phyloP scores from a whole-genome alignment of 2,329 filamentous ascomycete genomes.

The Verticillium nubilum region DNA sequence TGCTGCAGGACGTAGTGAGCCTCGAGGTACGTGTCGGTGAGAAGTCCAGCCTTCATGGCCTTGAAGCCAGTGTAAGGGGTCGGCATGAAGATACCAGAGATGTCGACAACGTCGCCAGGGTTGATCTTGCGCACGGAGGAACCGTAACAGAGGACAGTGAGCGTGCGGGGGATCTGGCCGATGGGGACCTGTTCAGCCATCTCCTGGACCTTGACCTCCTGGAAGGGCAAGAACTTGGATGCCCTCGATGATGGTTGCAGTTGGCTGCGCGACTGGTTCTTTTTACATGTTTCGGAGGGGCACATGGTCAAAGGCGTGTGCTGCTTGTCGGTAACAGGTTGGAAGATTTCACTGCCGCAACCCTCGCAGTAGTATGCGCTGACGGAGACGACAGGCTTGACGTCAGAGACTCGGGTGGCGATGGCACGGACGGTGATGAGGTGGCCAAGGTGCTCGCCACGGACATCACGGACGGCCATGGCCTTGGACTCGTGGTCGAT shows the following conservation, averaged over 20 bases:
- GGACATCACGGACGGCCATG: conserved; percentile 87
- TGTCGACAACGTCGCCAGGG: conserved; percentile 89
- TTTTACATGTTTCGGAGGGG: conserved; percentile 82
- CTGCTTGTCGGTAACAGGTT: conserved; percentile 86
- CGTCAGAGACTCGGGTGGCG: conserved; percentile 90
- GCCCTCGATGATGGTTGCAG: conserved; percentile 92
- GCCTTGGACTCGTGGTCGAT: conserved; percentile 57
- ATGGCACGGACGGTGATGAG: conserved; percentile 95
- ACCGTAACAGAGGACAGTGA: conserved; percentile 87
- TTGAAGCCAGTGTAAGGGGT: conserved; percentile 99
- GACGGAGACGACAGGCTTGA: conserved; percentile 95
- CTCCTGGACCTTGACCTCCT: conserved; percentile 97
- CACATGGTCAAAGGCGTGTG: conserved; percentile 84
- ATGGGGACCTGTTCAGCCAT: conserved; percentile 99
- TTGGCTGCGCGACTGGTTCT: conserved; percentile 89
- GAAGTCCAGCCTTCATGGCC: conserved; percentile 89
- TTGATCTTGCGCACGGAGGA: conserved; percentile 81
- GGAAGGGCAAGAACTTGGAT: conserved; percentile 95
- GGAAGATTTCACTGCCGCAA: conserved; percentile 96
- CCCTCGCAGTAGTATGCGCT: conserved; percentile 97
- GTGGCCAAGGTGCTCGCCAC: conserved; percentile 85
- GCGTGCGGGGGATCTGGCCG: conserved; percentile 87
- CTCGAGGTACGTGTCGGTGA: conserved; percentile 96
- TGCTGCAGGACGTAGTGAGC: conserved; percentile 91
- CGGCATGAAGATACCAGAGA: conserved; percentile 92